Evolutionary conservation across 805 yeast species (phyloP), one percentile per base, ranked within the genome.

Genomic region (Tetrapisispora arboricola): DNA sequence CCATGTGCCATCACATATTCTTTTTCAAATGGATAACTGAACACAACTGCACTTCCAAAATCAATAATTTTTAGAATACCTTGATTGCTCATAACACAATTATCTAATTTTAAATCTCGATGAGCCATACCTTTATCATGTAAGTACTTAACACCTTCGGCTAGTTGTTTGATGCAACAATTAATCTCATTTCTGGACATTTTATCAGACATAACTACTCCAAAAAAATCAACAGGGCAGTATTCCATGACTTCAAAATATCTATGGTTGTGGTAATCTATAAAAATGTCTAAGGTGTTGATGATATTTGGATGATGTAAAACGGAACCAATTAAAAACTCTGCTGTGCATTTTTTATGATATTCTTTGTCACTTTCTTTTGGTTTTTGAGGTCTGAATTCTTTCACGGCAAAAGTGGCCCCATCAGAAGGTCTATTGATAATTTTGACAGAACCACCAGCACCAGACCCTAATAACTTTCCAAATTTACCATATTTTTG

Each of bases 241-340:
- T 80, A 84, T 59, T 84, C 92, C 92, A 84, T 84, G 25, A 84
- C 79, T 62, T 84, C 87, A 52, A 71, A 81, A 58, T 80, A 82
- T 44, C 81, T 77, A 49, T 75, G 75, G 50, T 75, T 75, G 49
- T 77, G 80, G 45, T 75, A 70, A 40, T 64, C 67, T 27, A 61
- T 54, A 22, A 62, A 61, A 40, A 84, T 75, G 61, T 84, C 94
- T 53, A 82, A 66, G 3, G 92, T 83, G 54, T 80, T 76, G 51
- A 84, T 82, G 46, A 84, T 73, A 58, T 84, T 84, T 40, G 88
- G 85, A 62, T 84, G 94, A 49, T 78, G 80, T 43, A 84, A 65
- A 13, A 88, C 80, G 19, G 84, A 77, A 6, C 94, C 92, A 40
- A 84, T 80, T 60, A 90, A 78, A 58, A 80, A 84, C 57, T 84